Evolutionary conservation across 495 filamentous ascomycete species (phyloP).

Genomic region (Parachaetomium inaequale): DNA sequence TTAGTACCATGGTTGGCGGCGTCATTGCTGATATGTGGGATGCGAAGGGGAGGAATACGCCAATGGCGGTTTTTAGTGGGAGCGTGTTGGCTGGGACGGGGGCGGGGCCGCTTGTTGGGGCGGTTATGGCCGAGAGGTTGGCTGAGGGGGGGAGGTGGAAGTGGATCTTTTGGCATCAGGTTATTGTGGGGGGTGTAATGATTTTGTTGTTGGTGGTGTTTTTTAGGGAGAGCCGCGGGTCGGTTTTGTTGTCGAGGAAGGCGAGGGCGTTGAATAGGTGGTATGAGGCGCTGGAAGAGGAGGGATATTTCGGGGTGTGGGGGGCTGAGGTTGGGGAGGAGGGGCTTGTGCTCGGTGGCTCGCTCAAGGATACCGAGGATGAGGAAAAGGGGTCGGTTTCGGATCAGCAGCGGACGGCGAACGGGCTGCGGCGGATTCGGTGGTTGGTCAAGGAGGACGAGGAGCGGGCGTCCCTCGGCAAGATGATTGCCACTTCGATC

Average conservation of each 20-base stretch:
- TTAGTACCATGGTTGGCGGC: slow-evolving; percentile 89
- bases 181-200: slow-evolving; percentile 62
- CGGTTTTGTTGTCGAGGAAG: slow-evolving; percentile 75
- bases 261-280: slow-evolving; percentile 70
- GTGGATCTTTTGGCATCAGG: slow-evolving; percentile 88
- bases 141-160: slow-evolving; percentile 54
- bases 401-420: slow-evolving; percentile 3
- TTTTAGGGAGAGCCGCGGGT: slow-evolving; percentile 81
- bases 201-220: slow-evolving; percentile 60
- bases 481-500: slow-evolving; percentile 73
- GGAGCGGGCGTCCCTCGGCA: slow-evolving; percentile 62
- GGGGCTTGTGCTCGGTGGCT: neutral
- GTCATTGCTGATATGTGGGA: slow-evolving; percentile 88
- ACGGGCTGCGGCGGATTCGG: slow-evolving; percentile 57
- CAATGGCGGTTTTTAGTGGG: slow-evolving; percentile 84
- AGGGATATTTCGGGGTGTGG: slow-evolving; percentile 62
- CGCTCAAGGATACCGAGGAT: neutral
- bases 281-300: slow-evolving; percentile 67
- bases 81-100: slow-evolving; percentile 77
- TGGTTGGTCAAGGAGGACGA: slow-evolving; percentile 87
- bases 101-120: slow-evolving; percentile 68
- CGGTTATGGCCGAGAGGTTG: slow-evolving; percentile 61
- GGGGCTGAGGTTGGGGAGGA: neutral
- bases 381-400: slow-evolving; percentile 27
- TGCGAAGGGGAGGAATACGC: slow-evolving; percentile 72